Evolutionary conservation across 805 yeast genomes (phyloP).

Genomic region (Wickerhamomyces ciferrii): DNA sequence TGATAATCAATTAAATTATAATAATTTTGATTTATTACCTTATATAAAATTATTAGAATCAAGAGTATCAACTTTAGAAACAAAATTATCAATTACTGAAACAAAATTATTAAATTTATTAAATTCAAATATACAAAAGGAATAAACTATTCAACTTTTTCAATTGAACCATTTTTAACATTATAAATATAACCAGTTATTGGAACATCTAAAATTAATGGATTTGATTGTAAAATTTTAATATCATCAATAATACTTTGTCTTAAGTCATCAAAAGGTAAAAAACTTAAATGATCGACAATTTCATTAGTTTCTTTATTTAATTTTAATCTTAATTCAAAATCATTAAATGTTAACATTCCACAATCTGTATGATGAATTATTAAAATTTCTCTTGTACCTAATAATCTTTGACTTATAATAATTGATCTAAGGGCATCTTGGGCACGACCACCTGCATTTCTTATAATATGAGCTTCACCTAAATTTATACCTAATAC

Average conservation of each 20-base stretch:
- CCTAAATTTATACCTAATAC: slow-evolving; percentile 32
- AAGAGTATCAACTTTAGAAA: slow-evolving; percentile 15
- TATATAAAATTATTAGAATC: slow-evolving; percentile 19
- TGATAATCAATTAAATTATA: not conserved
- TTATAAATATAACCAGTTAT: slow-evolving; percentile 33
- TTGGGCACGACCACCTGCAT: slow-evolving; percentile 35
- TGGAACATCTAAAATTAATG: slow-evolving; percentile 31
- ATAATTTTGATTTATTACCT: slow-evolving; percentile 8
- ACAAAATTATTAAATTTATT: slow-evolving; percentile 14
- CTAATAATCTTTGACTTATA: slow-evolving; percentile 32
- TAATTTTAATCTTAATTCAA: slow-evolving; percentile 21
- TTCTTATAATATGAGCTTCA: slow-evolving; percentile 35
- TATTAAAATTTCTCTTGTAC: slow-evolving; percentile 31
- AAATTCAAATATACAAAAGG: not conserved
- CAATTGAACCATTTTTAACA: slow-evolving; percentile 28
- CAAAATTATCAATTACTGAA: slow-evolving; percentile 14
- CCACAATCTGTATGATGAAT: slow-evolving; percentile 37
- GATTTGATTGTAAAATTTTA: slow-evolving; percentile 21
- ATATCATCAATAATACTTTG: slow-evolving; percentile 31
- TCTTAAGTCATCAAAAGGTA: slow-evolving; percentile 29
- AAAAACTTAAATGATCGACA: slow-evolving; percentile 26
- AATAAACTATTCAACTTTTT: slow-evolving; percentile 9
- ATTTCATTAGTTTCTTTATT: slow-evolving; percentile 23
- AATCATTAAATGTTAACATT: slow-evolving; percentile 32
- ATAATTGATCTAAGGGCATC: slow-evolving; percentile 32